Base-by-base conservation (phyloP, 306 rosid genomes). In the Elaeagnus macrophylla region DNA sequence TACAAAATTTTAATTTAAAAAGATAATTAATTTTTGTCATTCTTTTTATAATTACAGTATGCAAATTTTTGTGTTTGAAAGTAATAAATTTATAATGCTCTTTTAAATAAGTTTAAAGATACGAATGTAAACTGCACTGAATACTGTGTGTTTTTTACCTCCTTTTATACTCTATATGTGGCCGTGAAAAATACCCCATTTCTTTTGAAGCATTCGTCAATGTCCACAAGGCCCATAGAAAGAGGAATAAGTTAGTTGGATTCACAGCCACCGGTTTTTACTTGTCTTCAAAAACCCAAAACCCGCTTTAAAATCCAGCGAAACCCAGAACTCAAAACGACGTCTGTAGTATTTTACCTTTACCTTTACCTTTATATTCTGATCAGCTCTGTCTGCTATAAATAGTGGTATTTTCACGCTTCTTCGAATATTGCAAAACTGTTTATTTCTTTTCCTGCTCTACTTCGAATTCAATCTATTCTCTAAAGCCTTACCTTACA, bases 181-280 rank as follows among this genome's bases (percentile, higher is more conserved):
- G n/a, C 32, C 3, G 32, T 20, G 32, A 20, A 20, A 20, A 20
- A 20, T 20, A 25, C 5, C 32, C 4, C 4, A 2, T 25, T 25
- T 25, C 32, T 1, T 25, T 25, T 25, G 32, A 25, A 25, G 32
- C 32, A 2, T 25, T 25, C 32, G 32, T 25, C 32, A 25, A 25
- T 25, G 4, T 5, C 32, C 32, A 36, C 19, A 25, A 12, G 10
- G 9, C 48, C 1, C 20, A 55, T 9, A 15, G 10, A 40, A 17
- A 14, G 11, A 5, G 2, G 0, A 14, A 9, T 37, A 16, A 42
- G 37, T 37, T 16, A 42, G 37, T 11, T 15, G 6, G 8, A 16
- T 48, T 16, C 6, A 2, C 39, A 43, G 76, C 70, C 62, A 35
- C 75, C 19, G 36, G 77, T 54, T 63, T 71, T 38, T 1, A 5